Evolutionary conservation across 2,329 filamentous ascomycete genomes (phyloP), one percentile per base, ranked within the genome.

Genomic region (Cadophora malorum): DNA sequence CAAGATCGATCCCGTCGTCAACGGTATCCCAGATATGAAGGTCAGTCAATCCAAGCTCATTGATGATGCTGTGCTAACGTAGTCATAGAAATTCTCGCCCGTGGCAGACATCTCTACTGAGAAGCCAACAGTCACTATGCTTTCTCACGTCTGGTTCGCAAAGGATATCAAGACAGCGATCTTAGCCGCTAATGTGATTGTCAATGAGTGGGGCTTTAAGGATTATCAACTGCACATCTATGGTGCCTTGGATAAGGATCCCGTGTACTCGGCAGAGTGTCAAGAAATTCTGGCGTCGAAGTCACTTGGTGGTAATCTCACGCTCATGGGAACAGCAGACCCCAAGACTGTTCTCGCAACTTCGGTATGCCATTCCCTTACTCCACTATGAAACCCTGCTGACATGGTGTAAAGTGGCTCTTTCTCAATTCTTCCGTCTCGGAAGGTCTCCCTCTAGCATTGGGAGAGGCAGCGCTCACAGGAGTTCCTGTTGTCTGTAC

Each of bases 141-240:
- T 90, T 61, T 90, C 87, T 25, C 87, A 90, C 70, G 82, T 87
- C 3, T 85, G 85, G 75, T 76, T 75, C 63, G 75, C 69, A 70
- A 90, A 90, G 75, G 88, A 90, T 69, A 88, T 90, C 77, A 89
- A 89, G 76, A 89, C 84, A 1, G 87, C 88, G 3, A 82, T 90
- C 28, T 79, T 89, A 5, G 86, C 88, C 7, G 87, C 88, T 1
- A 87, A 90, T 72, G 84, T 90, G 69, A 89, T 90, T 69, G 83
- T 89, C 71, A 89, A 90, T 74, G 83, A 87, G 72, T 90, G 85
- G 82, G 87, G 87, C n/a, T 89, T 90, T 77, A 83, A 82, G 52
- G 87, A 90, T 68, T 90, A 90, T 76, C 82, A 84, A 64, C 82
- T 90, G 1, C 83, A 88, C 67, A 85, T 90, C 21, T 90, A 90